These are phyloP conservation scores for Aegilops umbellulata DNA, from an alignment of 176 grass and related monocot species.

Conservation along the genomic window DNA sequence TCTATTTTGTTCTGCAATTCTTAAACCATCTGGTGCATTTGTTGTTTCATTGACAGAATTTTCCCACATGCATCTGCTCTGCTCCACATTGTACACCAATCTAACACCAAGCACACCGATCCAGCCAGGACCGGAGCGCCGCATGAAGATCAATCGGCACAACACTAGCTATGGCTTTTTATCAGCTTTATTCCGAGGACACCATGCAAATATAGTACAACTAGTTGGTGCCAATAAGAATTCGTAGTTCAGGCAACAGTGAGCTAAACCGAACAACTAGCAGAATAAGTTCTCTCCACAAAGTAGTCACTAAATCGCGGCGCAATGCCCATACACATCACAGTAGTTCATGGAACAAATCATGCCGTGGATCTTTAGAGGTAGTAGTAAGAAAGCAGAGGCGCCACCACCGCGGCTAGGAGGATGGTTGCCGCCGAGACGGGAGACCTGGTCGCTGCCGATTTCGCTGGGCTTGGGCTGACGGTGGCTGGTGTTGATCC, in stretches of 20 bases:
- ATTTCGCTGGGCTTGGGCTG: conserved; percentile 3
- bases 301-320: conserved; percentile 21
- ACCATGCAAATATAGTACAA: conserved; percentile 8
- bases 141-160: not conserved
- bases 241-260: not conserved
- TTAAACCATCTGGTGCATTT: not conserved
- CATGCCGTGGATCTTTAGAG: conserved; percentile 1
- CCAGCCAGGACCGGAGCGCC: too few relatives aligned
- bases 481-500: conserved; percentile 10
- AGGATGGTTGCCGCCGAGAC: not conserved
- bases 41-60: not conserved
- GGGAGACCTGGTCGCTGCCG: not conserved
- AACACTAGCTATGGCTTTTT: not conserved
- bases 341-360: not conserved
- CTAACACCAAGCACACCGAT: not conserved
- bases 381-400: conserved; percentile 33
- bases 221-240: not conserved
- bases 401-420: not conserved
- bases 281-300: not conserved
- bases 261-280: not conserved
- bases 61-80: not conserved
- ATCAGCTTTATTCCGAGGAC: not conserved
- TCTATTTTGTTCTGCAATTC: not conserved
- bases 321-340: conserved; percentile 18
- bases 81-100: not conserved